A percentile compares a stretch with the other conserved stretches of the same genome.
phyloP scores from a whole-genome alignment of 176 grass and related monocot genomes.

The Aegilops tauschii region DNA sequence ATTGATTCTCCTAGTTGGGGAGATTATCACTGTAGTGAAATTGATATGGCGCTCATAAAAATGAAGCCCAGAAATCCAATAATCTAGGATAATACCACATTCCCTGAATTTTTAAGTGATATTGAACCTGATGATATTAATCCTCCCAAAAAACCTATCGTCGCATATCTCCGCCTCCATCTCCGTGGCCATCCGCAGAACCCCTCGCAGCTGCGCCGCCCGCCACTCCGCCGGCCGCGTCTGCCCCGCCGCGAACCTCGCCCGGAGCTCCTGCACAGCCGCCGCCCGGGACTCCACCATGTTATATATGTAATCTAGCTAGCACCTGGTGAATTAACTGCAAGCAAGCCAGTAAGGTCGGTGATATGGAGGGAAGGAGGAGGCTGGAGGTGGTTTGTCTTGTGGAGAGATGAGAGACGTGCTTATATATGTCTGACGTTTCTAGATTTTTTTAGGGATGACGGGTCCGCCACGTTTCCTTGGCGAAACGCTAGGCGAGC shows the following conservation, averaged over 20 bases:
- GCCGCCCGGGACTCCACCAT: background rate
- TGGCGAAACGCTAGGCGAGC: too few species aligned
- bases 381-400: background rate
- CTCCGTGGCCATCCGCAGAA: constrained; percentile 58
- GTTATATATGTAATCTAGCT: background rate
- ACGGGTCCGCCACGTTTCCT: too few species aligned
- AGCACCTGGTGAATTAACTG: background rate
- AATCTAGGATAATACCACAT: too few species aligned
- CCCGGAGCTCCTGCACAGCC: constrained; percentile 31
- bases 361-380: background rate
- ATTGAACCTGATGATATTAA: too few species aligned
- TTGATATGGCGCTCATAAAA: too few species aligned
- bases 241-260: constrained; percentile 44
- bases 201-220: constrained; percentile 49
- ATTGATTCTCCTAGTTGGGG: too few species aligned
- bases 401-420: background rate
- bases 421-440: background rate
- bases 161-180: constrained; percentile 58
- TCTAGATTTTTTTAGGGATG: too few species aligned
- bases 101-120: too few species aligned
- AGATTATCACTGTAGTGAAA: too few species aligned
- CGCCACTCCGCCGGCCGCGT: constrained; percentile 67
- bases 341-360: background rate
- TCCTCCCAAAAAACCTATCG: background rate
- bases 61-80: too few species aligned